A percentile compares a stretch with the other conserved stretches of the same genome.
phyloP scores from a whole-genome alignment of 345 rosid genomes.

The Camelina sativa region DNA sequence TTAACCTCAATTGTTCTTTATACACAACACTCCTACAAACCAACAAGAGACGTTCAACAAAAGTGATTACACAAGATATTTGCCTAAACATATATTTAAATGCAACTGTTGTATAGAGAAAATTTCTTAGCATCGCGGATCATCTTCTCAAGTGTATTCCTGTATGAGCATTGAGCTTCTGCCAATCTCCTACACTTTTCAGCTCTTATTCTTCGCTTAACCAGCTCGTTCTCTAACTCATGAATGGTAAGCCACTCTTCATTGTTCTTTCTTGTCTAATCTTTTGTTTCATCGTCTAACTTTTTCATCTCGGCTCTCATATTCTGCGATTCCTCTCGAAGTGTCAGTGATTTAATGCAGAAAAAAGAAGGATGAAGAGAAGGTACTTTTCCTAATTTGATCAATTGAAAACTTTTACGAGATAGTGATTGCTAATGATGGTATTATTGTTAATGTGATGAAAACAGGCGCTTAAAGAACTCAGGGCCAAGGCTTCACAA shows the following conservation, averaged over 20 bases:
- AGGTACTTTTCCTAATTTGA: too few species aligned
- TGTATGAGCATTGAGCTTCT: slow-evolving; percentile 91
- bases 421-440: not conserved
- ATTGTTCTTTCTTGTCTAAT: slow-evolving; percentile 59
- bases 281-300: slow-evolving; percentile 66
- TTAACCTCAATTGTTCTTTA: too few species aligned
- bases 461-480: slow-evolving; percentile 80
- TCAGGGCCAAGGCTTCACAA: slow-evolving; percentile 73
- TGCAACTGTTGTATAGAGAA: slow-evolving; percentile 9
- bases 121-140: slow-evolving; percentile 80
- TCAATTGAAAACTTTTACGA: not conserved
- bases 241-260: slow-evolving; percentile 72
- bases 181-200: slow-evolving; percentile 93
- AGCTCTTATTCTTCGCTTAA: slow-evolving; percentile 80
- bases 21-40: too few species aligned
- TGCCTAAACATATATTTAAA: slow-evolving; percentile 9
- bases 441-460: not conserved
- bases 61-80: not conserved
- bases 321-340: slow-evolving; percentile 70
- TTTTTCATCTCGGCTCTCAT: slow-evolving; percentile 63
- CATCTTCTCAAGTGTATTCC: slow-evolving; percentile 89
- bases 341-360: slow-evolving; percentile 54
- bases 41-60: not conserved
- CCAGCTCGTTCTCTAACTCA: slow-evolving; percentile 72
- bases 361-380: too few species aligned